Evolutionary conservation across 192 early-diverging fungal genomes (phyloP).

Genomic region (Coemansia erecta): DNA sequence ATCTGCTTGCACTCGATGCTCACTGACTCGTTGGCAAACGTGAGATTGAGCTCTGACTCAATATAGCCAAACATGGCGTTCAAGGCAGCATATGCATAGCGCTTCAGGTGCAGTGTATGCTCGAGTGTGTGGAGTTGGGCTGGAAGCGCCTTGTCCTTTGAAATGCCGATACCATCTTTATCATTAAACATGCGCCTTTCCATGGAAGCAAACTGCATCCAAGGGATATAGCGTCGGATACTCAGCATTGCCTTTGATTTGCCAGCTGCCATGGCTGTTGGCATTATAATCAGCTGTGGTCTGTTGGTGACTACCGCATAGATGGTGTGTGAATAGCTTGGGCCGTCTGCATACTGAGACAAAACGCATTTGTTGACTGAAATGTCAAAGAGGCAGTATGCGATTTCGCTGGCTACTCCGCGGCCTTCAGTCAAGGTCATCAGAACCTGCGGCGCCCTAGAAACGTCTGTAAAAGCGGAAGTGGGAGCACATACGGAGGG

Average conservation of each 20-base stretch:
- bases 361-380: slow-evolving; percentile 31
- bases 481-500: slow-evolving; percentile 21
- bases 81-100: slow-evolving; percentile 45
- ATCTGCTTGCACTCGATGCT: slow-evolving; percentile 35
- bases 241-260: slow-evolving; percentile 47
- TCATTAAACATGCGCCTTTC: slow-evolving; percentile 36
- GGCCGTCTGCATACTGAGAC: slow-evolving; percentile 42
- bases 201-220: slow-evolving; percentile 25
- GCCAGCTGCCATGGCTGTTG: slow-evolving; percentile 33
- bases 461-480: slow-evolving; percentile 30
- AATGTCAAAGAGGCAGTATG: slow-evolving; percentile 38
- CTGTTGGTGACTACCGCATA: slow-evolving; percentile 32
- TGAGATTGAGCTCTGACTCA: slow-evolving; percentile 9
- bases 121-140: slow-evolving; percentile 18
- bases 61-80: slow-evolving; percentile 38
- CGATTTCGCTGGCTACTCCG: slow-evolving; percentile 42
- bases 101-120: slow-evolving; percentile 29
- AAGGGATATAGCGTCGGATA: slow-evolving; percentile 47
- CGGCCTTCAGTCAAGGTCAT: slow-evolving; percentile 48
- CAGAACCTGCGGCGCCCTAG: slow-evolving; percentile 18
- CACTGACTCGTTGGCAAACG: slow-evolving; percentile 21
- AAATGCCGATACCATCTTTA: slow-evolving; percentile 16
- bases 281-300: slow-evolving; percentile 39
- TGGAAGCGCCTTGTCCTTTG: slow-evolving; percentile 20
- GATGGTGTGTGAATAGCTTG: slow-evolving; percentile 48